Evolutionary conservation across 1,284 basidiomycete species (phyloP), one percentile per base, ranked within the genome.

Genomic region (Marasmius oreades): DNA sequence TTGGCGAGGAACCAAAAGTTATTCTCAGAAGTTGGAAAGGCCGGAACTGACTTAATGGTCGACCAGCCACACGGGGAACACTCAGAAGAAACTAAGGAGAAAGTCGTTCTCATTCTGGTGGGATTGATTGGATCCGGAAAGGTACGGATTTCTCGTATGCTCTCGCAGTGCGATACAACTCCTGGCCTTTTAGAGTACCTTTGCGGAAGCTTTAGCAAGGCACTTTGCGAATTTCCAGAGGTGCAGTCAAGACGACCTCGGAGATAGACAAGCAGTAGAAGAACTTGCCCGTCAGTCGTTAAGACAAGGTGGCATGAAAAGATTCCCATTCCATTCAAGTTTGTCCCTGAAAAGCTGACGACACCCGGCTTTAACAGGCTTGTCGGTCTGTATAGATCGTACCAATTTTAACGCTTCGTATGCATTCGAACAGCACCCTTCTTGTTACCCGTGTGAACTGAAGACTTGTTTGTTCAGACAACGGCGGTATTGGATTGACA

Each of bases 71-170:
- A 20, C 7, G 20, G 11, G n/a, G 39, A 14, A 11, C 6, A 7
- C 7, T 6, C 16, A 42, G 20, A n/a, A n/a, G 39, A n/a, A 42
- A 7, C 39, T 16, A 42, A 8, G 42, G 70, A 71, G 57, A 75
- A 74, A 61, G 73, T 84, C 18, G 77, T 88, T 16, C 70, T 90
- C 43, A 82, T 90, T 52, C 73, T 90, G 2, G 86, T 86, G 23
- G 88, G 86, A 18, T 73, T 90, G 24, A 73, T 88, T 59, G 86
- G 78, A 10, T 84, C 85, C 31, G 88, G 87, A 63, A 90, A 89
- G 76, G 87, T 87, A 20, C 39, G 6, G 18, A 42, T 22, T 24
- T 23, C 16, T 37, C 20, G 14, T 20, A 6, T 53, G 26, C 28
- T 2, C 2, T 11, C 11, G 14, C 7, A 16, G 4, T 43, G 11